phyloP scores from a whole-genome alignment of 2,329 filamentous ascomycete genomes.

The Colletotrichum chrysophilum region DNA sequence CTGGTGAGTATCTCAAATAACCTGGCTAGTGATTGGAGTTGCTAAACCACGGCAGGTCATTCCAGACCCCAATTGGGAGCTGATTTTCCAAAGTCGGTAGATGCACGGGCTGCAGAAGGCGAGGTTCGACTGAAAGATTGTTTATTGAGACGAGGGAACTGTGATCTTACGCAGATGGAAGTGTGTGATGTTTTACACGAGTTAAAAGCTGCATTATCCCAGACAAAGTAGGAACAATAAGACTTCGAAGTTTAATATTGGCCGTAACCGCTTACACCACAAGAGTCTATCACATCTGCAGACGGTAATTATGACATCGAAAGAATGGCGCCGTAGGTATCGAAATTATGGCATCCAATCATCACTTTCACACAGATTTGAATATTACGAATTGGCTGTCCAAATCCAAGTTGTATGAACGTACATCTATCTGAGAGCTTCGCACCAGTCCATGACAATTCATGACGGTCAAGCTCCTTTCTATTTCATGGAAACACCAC shows the following conservation, averaged over 20 bases:
- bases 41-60: background rate
- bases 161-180: background rate
- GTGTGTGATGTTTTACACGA: fast-evolving
- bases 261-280: background rate
- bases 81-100: background rate
- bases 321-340: background rate
- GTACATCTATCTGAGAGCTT: background rate
- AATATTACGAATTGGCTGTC: background rate
- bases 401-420: background rate
- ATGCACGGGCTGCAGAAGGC: background rate
- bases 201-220: background rate
- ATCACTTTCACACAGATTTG: background rate
- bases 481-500: conserved; percentile 16
- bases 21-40: background rate
- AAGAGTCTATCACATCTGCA: background rate
- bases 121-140: background rate
- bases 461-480: background rate
- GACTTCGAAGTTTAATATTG: background rate
- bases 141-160: background rate
- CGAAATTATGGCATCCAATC: too few relatives aligned
- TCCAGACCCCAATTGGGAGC: background rate
- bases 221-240: background rate
- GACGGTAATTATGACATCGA: background rate
- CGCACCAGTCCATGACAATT: background rate
- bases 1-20: background rate